Evolutionary conservation across 2,329 filamentous ascomycete genomes (phyloP), one percentile per base, ranked within the genome.

Genomic region (Arthrinium puccinioides): DNA sequence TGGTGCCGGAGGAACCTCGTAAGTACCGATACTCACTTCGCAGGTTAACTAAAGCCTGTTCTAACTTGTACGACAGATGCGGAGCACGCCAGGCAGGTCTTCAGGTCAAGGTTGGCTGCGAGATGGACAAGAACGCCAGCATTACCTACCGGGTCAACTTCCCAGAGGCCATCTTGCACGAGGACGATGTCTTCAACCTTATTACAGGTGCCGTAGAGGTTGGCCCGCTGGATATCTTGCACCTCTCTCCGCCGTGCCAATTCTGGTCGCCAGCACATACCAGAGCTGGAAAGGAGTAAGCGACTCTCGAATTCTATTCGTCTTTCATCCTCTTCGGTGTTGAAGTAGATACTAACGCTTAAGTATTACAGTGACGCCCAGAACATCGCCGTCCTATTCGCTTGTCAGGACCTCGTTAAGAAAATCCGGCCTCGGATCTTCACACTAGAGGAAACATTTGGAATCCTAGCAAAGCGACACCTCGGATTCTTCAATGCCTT

Each of bases 381-480:
- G 0, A 92, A 94, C 46, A 76, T 75, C 0, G 76, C 78, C 2
- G 69, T 69, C 0, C 52, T 80, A 0, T 76, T 72, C 42, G 62
- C 67, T 0, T 75, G 74, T 32, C 60, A 65, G 1, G 57, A 71
- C 4, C 55, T 88, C 0, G 59, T 90, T 1, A 59, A 69, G 5
- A 70, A 70, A 21, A 55, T 72, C 0, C 72, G 69, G 0, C 86
- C 87, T 0, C 70, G 87, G 0, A 52, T 92, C 0, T 72, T 86
- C 2, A 94, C 86, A 0, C 62, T 94, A 1, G 87, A 94, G 49
- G 82, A 94, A 51, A 89, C 87, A 0, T 79, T 76, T 36, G 86
- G 85, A 0, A 69, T 94, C 1, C 55, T 74, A 0, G 63, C 68
- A 9, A 4, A 15, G 24, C 11, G 24, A 6, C 23, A 35, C 10